Evolutionary conservation across 352 stramenopile genomes (phyloP).

Genomic region (Phytophthora colocasiae): DNA sequence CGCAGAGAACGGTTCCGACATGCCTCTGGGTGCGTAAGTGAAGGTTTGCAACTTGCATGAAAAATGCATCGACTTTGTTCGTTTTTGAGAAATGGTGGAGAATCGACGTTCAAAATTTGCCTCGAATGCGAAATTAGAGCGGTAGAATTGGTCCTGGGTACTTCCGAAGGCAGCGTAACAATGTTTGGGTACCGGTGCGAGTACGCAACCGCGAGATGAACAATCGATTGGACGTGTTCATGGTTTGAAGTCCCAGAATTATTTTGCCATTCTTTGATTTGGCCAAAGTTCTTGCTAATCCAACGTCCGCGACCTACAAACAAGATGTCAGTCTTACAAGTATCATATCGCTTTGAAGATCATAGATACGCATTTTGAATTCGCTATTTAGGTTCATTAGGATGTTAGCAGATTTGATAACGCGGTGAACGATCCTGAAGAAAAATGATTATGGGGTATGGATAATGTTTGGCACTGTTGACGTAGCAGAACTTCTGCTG

Average conservation of each 20-base stretch:
- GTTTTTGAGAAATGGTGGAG: slow-evolving; percentile 33
- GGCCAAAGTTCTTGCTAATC: slow-evolving; percentile 73
- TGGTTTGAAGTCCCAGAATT: slow-evolving; percentile 35
- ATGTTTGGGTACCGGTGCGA: slow-evolving; percentile 32
- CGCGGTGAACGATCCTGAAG: slow-evolving; percentile 56
- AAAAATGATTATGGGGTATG: too few species aligned
- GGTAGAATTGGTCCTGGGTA: slow-evolving; percentile 18
- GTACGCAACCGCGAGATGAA: slow-evolving; percentile 47
- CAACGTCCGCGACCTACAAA: slow-evolving; percentile 80
- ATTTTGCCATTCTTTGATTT: slow-evolving; percentile 65
- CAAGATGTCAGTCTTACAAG: slow-evolving; percentile 4
- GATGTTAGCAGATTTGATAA: slow-evolving; percentile 93
- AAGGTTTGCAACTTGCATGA: too few species aligned
- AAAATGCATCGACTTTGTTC: too few species aligned
- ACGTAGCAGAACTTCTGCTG: too few species aligned
- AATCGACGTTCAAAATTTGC: slow-evolving; percentile 9
- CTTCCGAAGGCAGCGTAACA: slow-evolving; percentile 19
- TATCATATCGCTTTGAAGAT: neutral
- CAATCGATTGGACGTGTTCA: slow-evolving; percentile 38
- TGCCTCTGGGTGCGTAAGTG: too few species aligned
- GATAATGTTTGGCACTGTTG: too few species aligned
- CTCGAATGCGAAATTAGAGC: slow-evolving; percentile 4
- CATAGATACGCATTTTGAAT: slow-evolving; percentile 67
- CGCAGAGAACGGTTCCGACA: too few species aligned
- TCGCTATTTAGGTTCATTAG: slow-evolving; percentile 84